Evolutionary conservation across 1,284 basidiomycete genomes (phyloP), one percentile per base, ranked within the genome.

Genomic region (Nidula niveotomentosa): DNA sequence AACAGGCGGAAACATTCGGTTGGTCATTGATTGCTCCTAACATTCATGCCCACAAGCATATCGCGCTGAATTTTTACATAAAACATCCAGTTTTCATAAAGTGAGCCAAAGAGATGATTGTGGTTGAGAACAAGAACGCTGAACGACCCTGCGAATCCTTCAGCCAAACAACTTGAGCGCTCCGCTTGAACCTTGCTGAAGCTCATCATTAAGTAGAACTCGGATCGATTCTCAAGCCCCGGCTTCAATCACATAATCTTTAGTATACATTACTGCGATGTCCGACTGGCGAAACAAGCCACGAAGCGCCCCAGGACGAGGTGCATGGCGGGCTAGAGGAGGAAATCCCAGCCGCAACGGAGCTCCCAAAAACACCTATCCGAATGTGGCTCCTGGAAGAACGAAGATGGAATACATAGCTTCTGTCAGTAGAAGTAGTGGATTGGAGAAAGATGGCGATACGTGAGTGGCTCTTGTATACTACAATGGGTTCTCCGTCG

Each of bases 401-500:
- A 46, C 37, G 23, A 49, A 48, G 15, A 84, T 89, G 83, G 81
- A 86, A 53, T 72, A 79, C 47, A 78, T 90, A 49, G 77, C 88
- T 1, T 87, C 86, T 1, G 79, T 90, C 47, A 90, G 88, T 61
- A 77, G 88, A 46, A 88, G 86, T 61, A 85, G 88, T 59, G 88
- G 88, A 6, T 64, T 90, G 8, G 85, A 85, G 60, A 83, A 80
- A 60, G 86, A 82, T 57, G 88, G 88, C 36, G 84, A 90, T 69
- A 77, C 79, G 88, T 90, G 66, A 78, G 88, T 73, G 36, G 23
- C 53, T 47, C n/a, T 23, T 53, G n/a, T 9, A 33, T 18, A 23
- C 34, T 45, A 36, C 45, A 30, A 55, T 58, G 36, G 51, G 53
- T 34, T 52, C 49, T 54, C 58, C 49, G 51, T 60, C 60, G 55